Base-by-base conservation (phyloP, 768 basidiomycete genomes). In the Boletus fagicola region DNA sequence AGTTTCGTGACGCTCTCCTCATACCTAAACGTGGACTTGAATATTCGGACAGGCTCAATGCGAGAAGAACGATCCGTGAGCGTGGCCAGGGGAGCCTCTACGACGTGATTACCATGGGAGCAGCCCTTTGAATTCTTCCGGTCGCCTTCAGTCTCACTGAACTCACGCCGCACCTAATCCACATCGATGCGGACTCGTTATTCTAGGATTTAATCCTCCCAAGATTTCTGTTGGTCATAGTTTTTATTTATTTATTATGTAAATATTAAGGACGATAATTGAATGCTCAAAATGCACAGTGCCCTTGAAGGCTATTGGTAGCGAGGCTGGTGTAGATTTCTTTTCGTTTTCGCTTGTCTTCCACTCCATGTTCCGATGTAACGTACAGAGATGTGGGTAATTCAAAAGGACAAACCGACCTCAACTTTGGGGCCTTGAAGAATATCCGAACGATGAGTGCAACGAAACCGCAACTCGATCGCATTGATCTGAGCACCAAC, bases 401-500 rank as follows among this genome's bases (percentile, higher is more conserved):
- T 2, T 36, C 5, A 15, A 36, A 36, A 36, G 35, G 35, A 6
- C 13, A 12, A 3, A 12, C 4, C 31, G 31, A 33, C 31, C 5
- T 33, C n/a, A n/a, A n/a, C n/a, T n/a, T n/a, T n/a, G n/a, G n/a
- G n/a, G n/a, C n/a, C n/a, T n/a, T n/a, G n/a, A n/a, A n/a, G n/a
- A n/a, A n/a, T n/a, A n/a, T n/a, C n/a, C n/a, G n/a, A n/a, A 11
- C 15, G 15, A 13, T 11, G 13, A 36, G 35, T 15, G 15, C 13
- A 6, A 4, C 6, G 10, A 18, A 49, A 33, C 22, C 28, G n/a
- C 47, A 35, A 12, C 60, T 59, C 31, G 42, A 56, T 40, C 51
- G n/a, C 39, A 26, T 63, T 28, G 58, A 65, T 47, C 47, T 59
- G 36, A 50, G 20, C 30, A 28, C 49, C 24, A 11, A 38, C 39